Conservation (phyloP, 2,329 filamentous ascomycete species). For the Aspergillus flavus region DNA sequence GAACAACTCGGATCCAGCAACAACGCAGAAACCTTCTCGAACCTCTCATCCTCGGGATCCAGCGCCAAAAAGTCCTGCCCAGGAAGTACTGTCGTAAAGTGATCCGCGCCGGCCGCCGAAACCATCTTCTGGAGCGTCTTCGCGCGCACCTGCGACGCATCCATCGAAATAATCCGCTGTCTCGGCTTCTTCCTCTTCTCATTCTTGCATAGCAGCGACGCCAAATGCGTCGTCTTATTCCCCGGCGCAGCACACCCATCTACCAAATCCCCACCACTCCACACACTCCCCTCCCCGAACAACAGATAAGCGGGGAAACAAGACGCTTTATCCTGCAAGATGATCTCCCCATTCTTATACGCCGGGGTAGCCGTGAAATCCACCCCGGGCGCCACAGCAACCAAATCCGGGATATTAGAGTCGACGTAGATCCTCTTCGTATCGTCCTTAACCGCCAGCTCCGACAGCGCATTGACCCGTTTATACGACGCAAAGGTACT, state of each 20-base stretch:
- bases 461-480: constrained; percentile 57
- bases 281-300: constrained; percentile 51
- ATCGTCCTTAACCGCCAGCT: constrained; percentile 53
- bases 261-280: constrained; percentile 73
- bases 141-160: constrained; percentile 57
- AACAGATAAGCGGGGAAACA: constrained; percentile 94
- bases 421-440: constrained; percentile 59
- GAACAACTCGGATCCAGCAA: constrained; percentile 94
- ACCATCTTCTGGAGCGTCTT: constrained; percentile 85
- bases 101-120: constrained; percentile 69
- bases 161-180: constrained; percentile 55
- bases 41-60: constrained; percentile 65
- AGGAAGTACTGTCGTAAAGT: constrained; percentile 67
- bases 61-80: constrained; percentile 82
- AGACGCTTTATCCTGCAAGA: constrained; percentile 94
- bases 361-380: constrained; percentile 74
- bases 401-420: constrained; percentile 75
- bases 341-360: constrained; percentile 76
- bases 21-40: constrained; percentile 73
- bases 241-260: constrained; percentile 94
- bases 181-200: constrained; percentile 26
- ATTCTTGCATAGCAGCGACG: constrained; percentile 63
- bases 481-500: constrained; percentile 71
- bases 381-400: constrained; percentile 72
- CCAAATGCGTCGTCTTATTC: constrained; percentile 95